These are phyloP conservation scores for Dioscorea zingiberensis DNA, from an alignment of 106 monocot species.

Conservation along the genomic window DNA sequence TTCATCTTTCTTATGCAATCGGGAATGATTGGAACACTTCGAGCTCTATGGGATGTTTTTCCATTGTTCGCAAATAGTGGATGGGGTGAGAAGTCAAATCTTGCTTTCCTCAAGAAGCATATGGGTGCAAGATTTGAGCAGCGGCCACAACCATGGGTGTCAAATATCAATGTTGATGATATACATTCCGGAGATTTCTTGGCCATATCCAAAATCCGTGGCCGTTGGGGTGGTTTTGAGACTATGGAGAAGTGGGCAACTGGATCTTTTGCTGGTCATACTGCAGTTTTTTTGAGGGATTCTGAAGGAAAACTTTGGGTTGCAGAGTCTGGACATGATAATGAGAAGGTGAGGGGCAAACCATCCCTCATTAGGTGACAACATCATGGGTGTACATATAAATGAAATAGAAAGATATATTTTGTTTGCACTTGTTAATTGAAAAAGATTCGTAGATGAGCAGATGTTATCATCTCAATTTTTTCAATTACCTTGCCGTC, in stretches of 20 bases:
- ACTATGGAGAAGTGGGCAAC: conserved; percentile 98
- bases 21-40: conserved; percentile 83
- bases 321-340: conserved; percentile 92
- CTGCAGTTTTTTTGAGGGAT: conserved; percentile 80
- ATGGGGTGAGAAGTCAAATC: conserved; percentile 85
- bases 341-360: conserved; percentile 59
- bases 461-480: too few relatives aligned
- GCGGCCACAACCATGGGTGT: conserved; percentile 80
- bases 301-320: conserved; percentile 93
- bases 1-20: conserved; percentile 81
- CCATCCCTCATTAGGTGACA: too few relatives aligned
- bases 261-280: conserved; percentile 89
- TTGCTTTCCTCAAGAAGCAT: conserved; percentile 84
- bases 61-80: conserved; percentile 73
- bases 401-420: too few relatives aligned
- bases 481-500: too few relatives aligned
- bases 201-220: conserved; percentile 85
- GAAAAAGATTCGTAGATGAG: too few relatives aligned
- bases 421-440: too few relatives aligned
- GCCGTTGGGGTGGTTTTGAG: conserved; percentile 97
- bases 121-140: conserved; percentile 81
- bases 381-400: too few relatives aligned
- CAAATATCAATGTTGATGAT: conserved; percentile 68
- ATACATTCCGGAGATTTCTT: conserved; percentile 94
- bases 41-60: conserved; percentile 90